Evolutionary conservation across 257 asterid genomes (phyloP).

Genomic region (Solanum clarkiae): DNA sequence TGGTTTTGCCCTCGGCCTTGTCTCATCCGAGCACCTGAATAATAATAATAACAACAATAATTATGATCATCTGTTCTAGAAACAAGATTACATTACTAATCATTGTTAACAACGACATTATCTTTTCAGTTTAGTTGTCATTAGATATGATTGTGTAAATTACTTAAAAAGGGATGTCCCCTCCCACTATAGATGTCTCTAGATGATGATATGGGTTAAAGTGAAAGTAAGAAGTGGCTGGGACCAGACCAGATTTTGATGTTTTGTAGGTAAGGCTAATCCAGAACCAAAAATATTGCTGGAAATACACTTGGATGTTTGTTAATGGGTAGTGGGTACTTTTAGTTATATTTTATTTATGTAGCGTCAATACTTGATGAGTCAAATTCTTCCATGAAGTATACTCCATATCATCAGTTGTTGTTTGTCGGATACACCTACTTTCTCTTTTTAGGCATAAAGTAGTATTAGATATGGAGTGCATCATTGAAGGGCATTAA

Average conservation of each 20-base stretch:
- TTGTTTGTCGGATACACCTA: background rate
- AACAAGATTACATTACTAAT: background rate
- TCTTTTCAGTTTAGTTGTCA: background rate
- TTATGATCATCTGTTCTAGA: background rate
- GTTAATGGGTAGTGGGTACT: background rate
- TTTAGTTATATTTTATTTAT: background rate
- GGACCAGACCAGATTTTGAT: background rate
- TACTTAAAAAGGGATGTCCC: background rate
- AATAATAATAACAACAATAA: background rate
- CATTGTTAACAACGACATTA: background rate
- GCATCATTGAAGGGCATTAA: background rate
- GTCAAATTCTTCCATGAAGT: background rate
- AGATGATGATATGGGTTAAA: background rate
- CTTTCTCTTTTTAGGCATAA: background rate
- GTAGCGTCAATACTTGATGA: background rate
- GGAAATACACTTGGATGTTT: background rate
- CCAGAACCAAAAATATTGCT: background rate
- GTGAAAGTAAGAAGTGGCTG: background rate
- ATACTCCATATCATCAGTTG: background rate
- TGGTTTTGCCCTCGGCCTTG: slow-evolving; percentile 43
- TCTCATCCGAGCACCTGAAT: slow-evolving; percentile 61
- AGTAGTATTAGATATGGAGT: background rate
- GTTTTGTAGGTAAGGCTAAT: background rate
- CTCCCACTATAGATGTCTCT: background rate
- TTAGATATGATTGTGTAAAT: background rate